Percentiles rank a stretch among this genome's conserved stretches.
Conservation (phyloP, 441 rosid genomes). For the Populus hybrid region DNA sequence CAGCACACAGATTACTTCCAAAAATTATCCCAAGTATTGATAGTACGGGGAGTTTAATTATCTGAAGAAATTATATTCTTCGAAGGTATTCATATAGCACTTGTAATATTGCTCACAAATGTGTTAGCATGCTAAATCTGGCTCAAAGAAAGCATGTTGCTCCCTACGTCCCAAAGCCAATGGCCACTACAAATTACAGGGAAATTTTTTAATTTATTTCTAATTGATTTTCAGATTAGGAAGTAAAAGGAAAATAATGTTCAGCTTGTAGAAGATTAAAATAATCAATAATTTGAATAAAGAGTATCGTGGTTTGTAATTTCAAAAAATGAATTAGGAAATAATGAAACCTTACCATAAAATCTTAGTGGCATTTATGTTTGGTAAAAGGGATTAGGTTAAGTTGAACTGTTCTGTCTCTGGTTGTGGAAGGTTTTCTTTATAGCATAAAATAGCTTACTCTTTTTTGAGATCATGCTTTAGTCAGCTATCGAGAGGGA, state of each 20-base stretch:
- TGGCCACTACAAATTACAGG: not conserved
- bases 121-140: not conserved
- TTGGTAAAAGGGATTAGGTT: not conserved
- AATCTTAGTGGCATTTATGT: not conserved
- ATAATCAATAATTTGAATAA: not conserved
- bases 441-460: not conserved
- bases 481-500: not conserved
- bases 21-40: constrained; percentile 79
- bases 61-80: constrained; percentile 11
- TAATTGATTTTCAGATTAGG: not conserved
- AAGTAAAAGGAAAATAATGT: no score
- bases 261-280: not conserved
- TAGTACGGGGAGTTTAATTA: constrained; percentile 24
- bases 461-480: not conserved
- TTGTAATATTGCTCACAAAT: not conserved
- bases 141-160: not conserved
- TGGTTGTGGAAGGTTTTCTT: not conserved
- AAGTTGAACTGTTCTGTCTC: not conserved
- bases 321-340: not conserved
- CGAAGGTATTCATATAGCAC: constrained; percentile 19
- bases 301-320: not conserved
- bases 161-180: not conserved
- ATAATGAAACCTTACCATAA: not conserved
- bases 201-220: not conserved
- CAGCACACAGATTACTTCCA: constrained; percentile 56